A percentile compares a stretch with the other conserved stretches of the same genome.
Conservation (phyloP, 2,329 filamentous ascomycete genomes). For the Biscogniauxia sp. region DNA sequence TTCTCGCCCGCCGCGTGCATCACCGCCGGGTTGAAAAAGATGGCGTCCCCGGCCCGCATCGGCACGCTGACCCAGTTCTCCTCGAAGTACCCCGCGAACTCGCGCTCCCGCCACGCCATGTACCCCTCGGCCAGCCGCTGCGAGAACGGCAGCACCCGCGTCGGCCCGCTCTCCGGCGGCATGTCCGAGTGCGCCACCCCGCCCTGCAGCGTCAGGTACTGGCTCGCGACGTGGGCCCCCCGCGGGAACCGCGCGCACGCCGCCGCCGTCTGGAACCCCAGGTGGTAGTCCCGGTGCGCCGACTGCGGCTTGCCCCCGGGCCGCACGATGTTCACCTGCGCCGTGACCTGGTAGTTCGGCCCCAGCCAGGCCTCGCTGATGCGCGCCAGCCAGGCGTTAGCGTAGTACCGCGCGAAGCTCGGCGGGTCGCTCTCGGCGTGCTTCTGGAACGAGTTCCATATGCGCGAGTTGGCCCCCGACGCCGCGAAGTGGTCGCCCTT, state of each 20-base stretch:
- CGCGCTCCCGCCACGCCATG: constrained; percentile 52
- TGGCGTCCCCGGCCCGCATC: constrained; percentile 53
- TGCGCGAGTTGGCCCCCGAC: constrained; percentile 54
- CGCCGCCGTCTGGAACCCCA: constrained; percentile 57
- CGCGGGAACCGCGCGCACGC: constrained; percentile 47
- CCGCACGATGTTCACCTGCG: constrained; percentile 62
- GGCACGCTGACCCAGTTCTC: constrained; percentile 51
- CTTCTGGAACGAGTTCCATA: constrained; percentile 67
- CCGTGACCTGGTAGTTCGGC: constrained; percentile 57
- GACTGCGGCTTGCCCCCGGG: constrained; percentile 57
- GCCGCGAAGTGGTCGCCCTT: constrained; percentile 62
- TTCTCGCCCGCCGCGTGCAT: constrained; percentile 64
- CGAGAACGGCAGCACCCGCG: constrained; percentile 59
- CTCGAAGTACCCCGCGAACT: constrained; percentile 55
- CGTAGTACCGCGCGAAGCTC: constrained; percentile 57
- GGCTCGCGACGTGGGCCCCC: constrained; percentile 51
- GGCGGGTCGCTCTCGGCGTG: constrained; percentile 50
- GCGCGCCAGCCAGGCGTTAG: constrained; percentile 55
- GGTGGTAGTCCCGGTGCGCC: constrained; percentile 61
- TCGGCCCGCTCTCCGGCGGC: constrained; percentile 57
- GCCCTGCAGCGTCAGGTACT: constrained; percentile 61
- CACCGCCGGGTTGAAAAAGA: constrained; percentile 64
- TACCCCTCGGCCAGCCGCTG: constrained; percentile 57
- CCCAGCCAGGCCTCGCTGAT: constrained; percentile 58
- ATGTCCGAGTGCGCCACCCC: constrained; percentile 62